Conservation (phyloP, 306 rosid species). For the Quercus parvula region DNA sequence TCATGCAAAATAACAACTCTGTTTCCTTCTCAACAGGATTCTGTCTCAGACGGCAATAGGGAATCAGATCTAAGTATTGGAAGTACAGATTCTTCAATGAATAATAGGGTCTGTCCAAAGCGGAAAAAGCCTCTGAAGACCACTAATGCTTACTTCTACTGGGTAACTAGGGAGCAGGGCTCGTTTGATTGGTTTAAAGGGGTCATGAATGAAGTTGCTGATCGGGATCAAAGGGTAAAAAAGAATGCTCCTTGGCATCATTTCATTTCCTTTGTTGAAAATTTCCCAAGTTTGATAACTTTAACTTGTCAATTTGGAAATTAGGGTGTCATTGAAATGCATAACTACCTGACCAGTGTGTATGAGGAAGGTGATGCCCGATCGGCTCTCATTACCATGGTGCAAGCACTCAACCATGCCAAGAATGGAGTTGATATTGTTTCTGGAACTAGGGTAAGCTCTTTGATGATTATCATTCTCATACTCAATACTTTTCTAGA, state of each 20-base stretch:
- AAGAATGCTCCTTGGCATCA: not conserved
- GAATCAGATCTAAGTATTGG: conserved; percentile 53
- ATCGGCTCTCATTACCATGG: conserved; percentile 99
- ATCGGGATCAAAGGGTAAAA: conserved; percentile 88
- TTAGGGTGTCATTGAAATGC: conserved; percentile 99
- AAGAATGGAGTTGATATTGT: conserved; percentile 97
- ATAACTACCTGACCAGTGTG: conserved; percentile 97
- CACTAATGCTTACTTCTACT: conserved; percentile 91
- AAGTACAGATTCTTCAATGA: conserved; percentile 48
- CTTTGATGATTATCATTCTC: conserved; percentile 4
- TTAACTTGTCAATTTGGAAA: conserved; percentile 29
- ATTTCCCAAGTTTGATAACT: conserved; percentile 25
- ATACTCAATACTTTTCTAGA: not conserved
- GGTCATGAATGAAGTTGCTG: conserved; percentile 98
- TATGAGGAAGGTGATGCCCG: conserved; percentile 99
- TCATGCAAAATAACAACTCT: conserved; percentile 5
- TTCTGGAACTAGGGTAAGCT: conserved; percentile 86
- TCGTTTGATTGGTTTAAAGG: conserved; percentile 99
- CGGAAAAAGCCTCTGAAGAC: conserved; percentile 74
- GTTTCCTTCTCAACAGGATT: conserved; percentile 52
- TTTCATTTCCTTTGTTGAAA: conserved; percentile 8
- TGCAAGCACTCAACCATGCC: conserved; percentile 99
- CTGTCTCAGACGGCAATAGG: conserved; percentile 56
- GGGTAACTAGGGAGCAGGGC: conserved; percentile 99
- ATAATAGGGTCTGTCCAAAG: conserved; percentile 53